These are phyloP conservation scores for Calocera cornea DNA, from an alignment of 768 basidiomycete genomes.

Conservation along the genomic window DNA sequence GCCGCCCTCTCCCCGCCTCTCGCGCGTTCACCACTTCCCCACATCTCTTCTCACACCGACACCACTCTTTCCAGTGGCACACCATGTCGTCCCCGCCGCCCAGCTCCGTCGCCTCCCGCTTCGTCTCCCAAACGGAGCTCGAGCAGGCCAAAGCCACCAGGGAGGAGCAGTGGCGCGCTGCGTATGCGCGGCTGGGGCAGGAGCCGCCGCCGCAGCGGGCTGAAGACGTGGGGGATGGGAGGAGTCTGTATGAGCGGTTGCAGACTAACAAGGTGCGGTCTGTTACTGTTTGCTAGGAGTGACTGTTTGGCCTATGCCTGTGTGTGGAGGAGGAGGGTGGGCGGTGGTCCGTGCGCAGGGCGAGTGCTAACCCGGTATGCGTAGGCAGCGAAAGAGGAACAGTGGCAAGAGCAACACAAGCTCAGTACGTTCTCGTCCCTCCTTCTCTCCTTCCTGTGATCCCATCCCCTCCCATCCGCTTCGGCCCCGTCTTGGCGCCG, in stretches of 20 bases:
- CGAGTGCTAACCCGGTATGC: too few relatives aligned
- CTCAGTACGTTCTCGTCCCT: constrained; percentile 30
- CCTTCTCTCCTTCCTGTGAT: too few relatives aligned
- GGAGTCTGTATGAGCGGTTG: constrained; percentile 84
- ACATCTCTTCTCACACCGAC: too few relatives aligned
- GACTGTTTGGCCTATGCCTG: too few relatives aligned
- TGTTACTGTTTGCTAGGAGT: background rate
- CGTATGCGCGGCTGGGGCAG: constrained; percentile 80
- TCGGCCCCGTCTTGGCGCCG: too few relatives aligned
- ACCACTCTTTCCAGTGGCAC: too few relatives aligned
- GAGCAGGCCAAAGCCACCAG: constrained; percentile 50
- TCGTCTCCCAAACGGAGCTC: constrained; percentile 66
- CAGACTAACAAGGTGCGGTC: constrained; percentile 66
- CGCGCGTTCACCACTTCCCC: too few relatives aligned
- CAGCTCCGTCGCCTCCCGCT: constrained; percentile 69
- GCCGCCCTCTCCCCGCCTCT: too few relatives aligned
- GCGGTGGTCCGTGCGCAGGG: too few relatives aligned
- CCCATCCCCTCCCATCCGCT: too few relatives aligned
- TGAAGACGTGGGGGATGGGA: constrained; percentile 58
- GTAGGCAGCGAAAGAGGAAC: constrained; percentile 78
- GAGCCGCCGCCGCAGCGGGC: constrained; percentile 68
- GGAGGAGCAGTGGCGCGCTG: constrained; percentile 83
- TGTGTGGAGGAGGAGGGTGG: too few relatives aligned
- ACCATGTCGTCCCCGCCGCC: too few relatives aligned
- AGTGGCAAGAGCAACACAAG: constrained; percentile 85